Base-by-base conservation (phyloP, 768 basidiomycete species). In the Tephrocybe sp. region DNA sequence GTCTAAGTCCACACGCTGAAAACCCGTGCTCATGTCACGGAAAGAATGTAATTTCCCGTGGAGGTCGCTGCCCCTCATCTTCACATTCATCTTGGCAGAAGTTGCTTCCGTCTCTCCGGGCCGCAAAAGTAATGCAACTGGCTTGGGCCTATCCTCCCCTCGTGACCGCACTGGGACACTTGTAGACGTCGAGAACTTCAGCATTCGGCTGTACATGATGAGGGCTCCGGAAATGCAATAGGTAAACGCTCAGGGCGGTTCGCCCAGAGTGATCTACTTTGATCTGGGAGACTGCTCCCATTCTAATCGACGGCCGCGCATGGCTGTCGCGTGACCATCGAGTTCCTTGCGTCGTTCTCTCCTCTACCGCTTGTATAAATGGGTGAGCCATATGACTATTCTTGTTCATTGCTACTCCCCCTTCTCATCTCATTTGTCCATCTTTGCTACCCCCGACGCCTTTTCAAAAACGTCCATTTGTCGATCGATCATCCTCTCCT, bases 241-340 rank as follows among this genome's bases (percentile, higher is more conserved):
- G 22, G 26, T 17, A 39, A 39, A 39, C 50, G 53, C 49, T 61
- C 64, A 62, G 66, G 66, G 61, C 59, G 54, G 48, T 53, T 48
- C 38, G 53, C 22, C 40, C 45, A 56, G 56, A 57, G 45, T 36
- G 53, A 61, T 59, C 54, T 56, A 55, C 52, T 49, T 35, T 48
- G 55, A 59, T 62, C 51, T 60, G 43, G 53, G 32, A 34, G 36
- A 45, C 20, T 17, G 14, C 57, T 58, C 53, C 45, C 48, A 50
- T 51, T 51, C 47, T 50, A 59, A 57, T 55, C 41, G 45, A 53
- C 47, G 52, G 47, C 49, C 49, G 55, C 48, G 52, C 39, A 46
- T 33, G 16, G 12, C 26, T 60, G 64, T 67, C 71, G 61, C 67
- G 71, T 72, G 71, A 71, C 65, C 57, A 45, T 45, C 41, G 47